Base-by-base conservation (phyloP, 2,329 filamentous ascomycete species). In the Penicillium fuscoglaucum region DNA sequence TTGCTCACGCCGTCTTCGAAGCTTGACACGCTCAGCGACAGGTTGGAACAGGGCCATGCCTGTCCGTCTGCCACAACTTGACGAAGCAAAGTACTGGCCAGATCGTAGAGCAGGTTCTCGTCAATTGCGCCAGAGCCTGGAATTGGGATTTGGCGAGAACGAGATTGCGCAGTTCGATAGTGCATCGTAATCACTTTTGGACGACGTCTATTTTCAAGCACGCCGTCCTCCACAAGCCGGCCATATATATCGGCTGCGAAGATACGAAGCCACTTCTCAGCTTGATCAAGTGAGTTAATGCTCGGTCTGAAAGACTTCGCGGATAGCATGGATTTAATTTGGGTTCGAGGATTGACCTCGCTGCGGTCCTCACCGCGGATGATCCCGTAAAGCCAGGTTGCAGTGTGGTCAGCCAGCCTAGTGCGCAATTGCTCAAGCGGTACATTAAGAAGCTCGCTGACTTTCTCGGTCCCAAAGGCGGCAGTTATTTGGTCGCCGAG, bases 271-370 rank as follows among this genome's bases (percentile, higher is more conserved):
- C 95, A 99, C 60, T 87, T 87, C 26, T 84, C 80, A 1, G 88
- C 93, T 72, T 96, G 90, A 24, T 95, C 91, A 19, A 85, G 78
- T 2, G 82, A 88, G 65, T 87, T 90, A 71, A 98, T 93, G 56
- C 83, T 86, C 0, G 95, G 95, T 28, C 90, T 84, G 70, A 99
- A 99, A 0, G 92, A 96, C 72, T 99, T 99, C 21, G 95, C 93
- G 1, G 92, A 97, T 15, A 98, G 81, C 93, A 99, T 98, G 17
- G 90, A 95, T 74, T 98, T 97, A 79, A 97, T 96, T 69, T 95
- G 90, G 1, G 92, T 96, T 52, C 93, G 83, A 29, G 91, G 85
- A 69, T 91, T 97, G 64, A 99, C 91, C 74, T 97, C 93, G 67
- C 89, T 95, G 50, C 81, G 80, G 73, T 99, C 95, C 60, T 93